phyloP scores from a whole-genome alignment of 192 early-diverging fungal species.

The Backusella morwellensis region DNA sequence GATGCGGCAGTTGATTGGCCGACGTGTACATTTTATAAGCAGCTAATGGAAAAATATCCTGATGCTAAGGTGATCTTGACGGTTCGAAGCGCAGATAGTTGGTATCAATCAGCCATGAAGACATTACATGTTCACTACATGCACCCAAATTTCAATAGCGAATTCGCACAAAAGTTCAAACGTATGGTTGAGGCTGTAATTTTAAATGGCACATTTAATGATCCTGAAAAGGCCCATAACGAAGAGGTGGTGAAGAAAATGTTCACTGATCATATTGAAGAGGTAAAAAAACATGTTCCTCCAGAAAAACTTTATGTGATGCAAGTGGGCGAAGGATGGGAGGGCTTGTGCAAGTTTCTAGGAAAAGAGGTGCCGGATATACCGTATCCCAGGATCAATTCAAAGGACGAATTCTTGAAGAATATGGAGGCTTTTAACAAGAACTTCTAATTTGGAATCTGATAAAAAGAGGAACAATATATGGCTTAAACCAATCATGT shows the following conservation, averaged over 20 bases:
- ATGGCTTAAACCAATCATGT: not conserved
- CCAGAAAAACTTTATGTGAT: not conserved
- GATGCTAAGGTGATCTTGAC: slow-evolving; percentile 26
- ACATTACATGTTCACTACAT: not conserved
- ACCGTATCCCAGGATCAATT: slow-evolving; percentile 7
- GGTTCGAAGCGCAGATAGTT: slow-evolving; percentile 11
- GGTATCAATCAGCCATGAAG: slow-evolving; percentile 10
- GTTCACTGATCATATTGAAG: slow-evolving; percentile 8
- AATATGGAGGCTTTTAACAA: not conserved
- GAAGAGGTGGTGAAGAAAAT: not conserved
- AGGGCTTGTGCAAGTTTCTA: not conserved
- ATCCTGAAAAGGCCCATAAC: not conserved
- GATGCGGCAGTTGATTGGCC: slow-evolving; percentile 25
- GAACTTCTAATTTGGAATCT: not conserved
- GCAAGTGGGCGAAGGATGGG: slow-evolving; percentile 12
- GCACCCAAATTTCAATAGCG: not conserved
- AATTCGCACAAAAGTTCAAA: not conserved
- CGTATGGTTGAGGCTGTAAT: not conserved
- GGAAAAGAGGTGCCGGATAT: not conserved
- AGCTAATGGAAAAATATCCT: slow-evolving; percentile 20
- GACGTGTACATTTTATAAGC: slow-evolving; percentile 13
- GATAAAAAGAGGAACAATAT: not conserved
- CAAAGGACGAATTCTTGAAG: not conserved
- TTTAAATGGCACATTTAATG: not conserved
- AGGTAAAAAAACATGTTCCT: not conserved